These are phyloP conservation scores for Calonectria crousiana DNA, from an alignment of 2,329 filamentous ascomycete genomes.

Conservation along the genomic window DNA sequence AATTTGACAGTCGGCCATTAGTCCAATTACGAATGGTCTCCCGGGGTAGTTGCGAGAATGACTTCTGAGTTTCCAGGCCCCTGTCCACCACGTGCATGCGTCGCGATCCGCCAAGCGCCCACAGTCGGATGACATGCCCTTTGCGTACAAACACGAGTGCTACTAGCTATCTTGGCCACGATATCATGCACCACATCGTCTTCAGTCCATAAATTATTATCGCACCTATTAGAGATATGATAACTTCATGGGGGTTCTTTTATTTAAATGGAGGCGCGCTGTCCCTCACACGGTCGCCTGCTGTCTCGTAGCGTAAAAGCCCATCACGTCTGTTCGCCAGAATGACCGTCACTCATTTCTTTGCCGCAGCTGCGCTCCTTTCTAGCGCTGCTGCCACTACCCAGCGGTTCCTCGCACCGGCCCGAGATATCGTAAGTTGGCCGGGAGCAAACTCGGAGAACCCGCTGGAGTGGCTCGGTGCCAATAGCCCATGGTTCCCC, in stretches of 20 bases:
- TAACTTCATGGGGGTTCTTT: background rate
- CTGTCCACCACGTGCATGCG: constrained; percentile 11
- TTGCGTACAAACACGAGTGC: background rate
- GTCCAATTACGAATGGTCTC: background rate
- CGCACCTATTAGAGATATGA: constrained; percentile 3
- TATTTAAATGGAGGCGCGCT: background rate
- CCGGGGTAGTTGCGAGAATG: background rate
- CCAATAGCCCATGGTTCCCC: constrained; percentile 25
- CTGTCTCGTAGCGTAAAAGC: background rate
- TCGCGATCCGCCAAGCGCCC: background rate
- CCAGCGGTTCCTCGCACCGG: constrained; percentile 15
- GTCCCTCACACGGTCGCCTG: background rate
- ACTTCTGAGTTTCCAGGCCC: background rate
- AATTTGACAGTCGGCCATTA: constrained; percentile 9
- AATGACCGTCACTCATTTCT: background rate
- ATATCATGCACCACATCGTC: background rate
- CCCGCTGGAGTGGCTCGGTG: constrained; percentile 23
- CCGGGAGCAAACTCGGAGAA: constrained; percentile 8
- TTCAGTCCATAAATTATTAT: background rate
- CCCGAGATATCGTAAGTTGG: constrained; percentile 20
- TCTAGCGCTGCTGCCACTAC: background rate
- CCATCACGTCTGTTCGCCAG: background rate
- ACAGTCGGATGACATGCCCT: constrained; percentile 4
- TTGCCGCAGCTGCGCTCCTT: background rate
- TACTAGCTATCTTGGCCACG: background rate